phyloP scores from a whole-genome alignment of 2,329 filamentous ascomycete species.

The Alternaria tenuissima region DNA sequence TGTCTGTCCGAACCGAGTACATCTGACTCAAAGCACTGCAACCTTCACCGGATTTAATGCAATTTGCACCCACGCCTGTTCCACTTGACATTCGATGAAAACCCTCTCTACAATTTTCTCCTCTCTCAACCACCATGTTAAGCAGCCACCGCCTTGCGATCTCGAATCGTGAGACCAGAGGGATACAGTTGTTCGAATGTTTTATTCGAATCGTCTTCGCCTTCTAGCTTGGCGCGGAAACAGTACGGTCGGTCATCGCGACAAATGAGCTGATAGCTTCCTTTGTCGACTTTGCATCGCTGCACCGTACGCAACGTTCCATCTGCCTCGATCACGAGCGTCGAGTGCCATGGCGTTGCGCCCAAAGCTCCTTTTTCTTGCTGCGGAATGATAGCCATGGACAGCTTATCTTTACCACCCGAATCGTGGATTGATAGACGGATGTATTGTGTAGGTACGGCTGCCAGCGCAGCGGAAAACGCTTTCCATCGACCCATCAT shows the following conservation, averaged over 20 bases:
- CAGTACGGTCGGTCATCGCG: conserved; percentile 32
- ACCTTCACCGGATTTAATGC: background rate
- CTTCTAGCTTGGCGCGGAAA: conserved; percentile 29
- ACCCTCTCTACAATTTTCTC: background rate
- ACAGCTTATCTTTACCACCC: conserved; percentile 40
- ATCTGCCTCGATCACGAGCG: conserved; percentile 29
- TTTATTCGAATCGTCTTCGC: conserved; percentile 12
- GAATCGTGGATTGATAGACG: conserved; percentile 45
- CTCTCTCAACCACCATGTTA: conserved; percentile 26
- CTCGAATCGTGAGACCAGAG: conserved; percentile 48
- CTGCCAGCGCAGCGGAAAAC: conserved; percentile 33
- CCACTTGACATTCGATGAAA: background rate
- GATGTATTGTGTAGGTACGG: conserved; percentile 32
- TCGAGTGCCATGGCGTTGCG: conserved; percentile 39
- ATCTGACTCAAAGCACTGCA: background rate
- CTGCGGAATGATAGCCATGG: conserved; percentile 38
- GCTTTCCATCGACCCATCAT: conserved; percentile 44
- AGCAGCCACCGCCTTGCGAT: conserved; percentile 49
- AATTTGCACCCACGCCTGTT: background rate
- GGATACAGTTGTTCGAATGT: conserved; percentile 38
- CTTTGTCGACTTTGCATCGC: conserved; percentile 26
- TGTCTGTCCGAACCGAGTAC: background rate
- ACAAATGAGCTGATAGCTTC: conserved; percentile 32
- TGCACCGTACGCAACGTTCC: conserved; percentile 32
- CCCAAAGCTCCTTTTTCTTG: conserved; percentile 29